Conservation (phyloP, 495 filamentous ascomycete genomes). For the Talaromyces nanjingensis region DNA sequence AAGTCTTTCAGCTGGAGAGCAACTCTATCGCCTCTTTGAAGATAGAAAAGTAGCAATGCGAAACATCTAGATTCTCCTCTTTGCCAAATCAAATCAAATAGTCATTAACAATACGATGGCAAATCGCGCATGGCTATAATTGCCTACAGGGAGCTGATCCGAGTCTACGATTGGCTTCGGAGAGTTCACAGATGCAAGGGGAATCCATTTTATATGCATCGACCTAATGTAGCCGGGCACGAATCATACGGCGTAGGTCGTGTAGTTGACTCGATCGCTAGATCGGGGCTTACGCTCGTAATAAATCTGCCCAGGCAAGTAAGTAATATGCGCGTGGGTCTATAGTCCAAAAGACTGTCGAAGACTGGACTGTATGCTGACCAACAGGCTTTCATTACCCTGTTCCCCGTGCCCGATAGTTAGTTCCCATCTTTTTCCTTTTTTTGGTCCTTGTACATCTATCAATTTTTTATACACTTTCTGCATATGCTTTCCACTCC, state of each 20-base stretch:
- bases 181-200: slow-evolving; percentile 38
- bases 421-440: not conserved
- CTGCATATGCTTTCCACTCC: slow-evolving; percentile 1
- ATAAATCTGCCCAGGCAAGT: not conserved
- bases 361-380: not conserved
- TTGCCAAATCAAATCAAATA: not conserved
- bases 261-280: not conserved
- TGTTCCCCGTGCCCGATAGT: slow-evolving; percentile 1
- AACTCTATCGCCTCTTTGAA: not conserved
- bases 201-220: slow-evolving; percentile 13
- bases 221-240: slow-evolving; percentile 6
- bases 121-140: not conserved
- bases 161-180: slow-evolving; percentile 15
- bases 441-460: not conserved
- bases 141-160: not conserved
- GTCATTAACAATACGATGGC: not conserved
- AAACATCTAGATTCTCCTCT: not conserved
- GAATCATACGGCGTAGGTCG: slow-evolving; percentile 3
- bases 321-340: not conserved
- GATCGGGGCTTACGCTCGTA: not conserved
- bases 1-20: not conserved
- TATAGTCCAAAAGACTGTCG: not conserved
- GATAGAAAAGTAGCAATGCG: not conserved
- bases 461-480: slow-evolving; percentile 1
- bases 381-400: slow-evolving; percentile 1